phyloP scores from a whole-genome alignment of 78 protist genomes.

The Dictyostelium capitatum region DNA sequence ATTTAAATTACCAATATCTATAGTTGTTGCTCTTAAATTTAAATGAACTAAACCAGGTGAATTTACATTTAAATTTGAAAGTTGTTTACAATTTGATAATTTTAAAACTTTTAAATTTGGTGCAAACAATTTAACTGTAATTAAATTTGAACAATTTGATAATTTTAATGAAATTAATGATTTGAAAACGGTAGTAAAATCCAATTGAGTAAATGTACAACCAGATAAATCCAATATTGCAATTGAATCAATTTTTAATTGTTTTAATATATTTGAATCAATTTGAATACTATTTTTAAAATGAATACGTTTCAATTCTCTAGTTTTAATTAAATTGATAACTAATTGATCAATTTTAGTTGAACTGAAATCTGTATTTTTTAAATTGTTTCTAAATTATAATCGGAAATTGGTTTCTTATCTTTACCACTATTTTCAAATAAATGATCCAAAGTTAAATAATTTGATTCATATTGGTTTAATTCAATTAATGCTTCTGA shows the following conservation, averaged over 20 bases:
- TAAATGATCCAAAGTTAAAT: too few species aligned
- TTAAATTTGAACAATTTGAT: background rate
- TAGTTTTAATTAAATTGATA: background rate
- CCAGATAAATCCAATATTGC: background rate
- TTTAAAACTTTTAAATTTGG: background rate
- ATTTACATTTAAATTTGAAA: background rate
- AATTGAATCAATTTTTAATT: background rate
- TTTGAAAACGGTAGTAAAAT: background rate
- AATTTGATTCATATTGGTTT: background rate
- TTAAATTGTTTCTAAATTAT: background rate
- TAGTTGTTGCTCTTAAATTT: conserved; percentile 6
- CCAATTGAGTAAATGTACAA: too few species aligned
- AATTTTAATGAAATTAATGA: background rate
- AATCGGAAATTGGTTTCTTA: background rate
- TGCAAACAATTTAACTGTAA: background rate
- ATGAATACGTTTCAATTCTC: background rate
- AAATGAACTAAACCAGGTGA: background rate
- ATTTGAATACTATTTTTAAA: background rate
- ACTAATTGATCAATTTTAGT: background rate
- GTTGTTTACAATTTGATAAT: background rate
- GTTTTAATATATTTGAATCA: background rate
- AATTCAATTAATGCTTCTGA: background rate
- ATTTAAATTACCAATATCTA: too few species aligned
- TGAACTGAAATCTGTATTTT: background rate
- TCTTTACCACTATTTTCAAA: background rate